Conservation (phyloP, 2,329 filamentous ascomycete species). For the Sphaerulina vaccinii region DNA sequence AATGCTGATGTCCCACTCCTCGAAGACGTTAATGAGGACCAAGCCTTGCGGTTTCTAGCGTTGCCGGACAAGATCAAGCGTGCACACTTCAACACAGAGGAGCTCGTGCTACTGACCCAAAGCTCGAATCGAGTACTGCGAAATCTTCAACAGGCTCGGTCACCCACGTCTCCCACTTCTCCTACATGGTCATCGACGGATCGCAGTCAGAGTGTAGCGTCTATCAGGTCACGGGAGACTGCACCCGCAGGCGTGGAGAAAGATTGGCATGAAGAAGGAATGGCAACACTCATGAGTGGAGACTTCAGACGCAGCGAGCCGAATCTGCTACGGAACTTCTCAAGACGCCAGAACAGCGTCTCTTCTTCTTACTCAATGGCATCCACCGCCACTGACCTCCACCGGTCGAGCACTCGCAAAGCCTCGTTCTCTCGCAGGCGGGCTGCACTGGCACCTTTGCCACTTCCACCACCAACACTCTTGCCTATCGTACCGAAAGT, state of each 20-base stretch:
- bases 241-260: slow-evolving; percentile 17
- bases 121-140: slow-evolving; percentile 47
- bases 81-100: slow-evolving; percentile 68
- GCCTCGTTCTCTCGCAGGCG: slow-evolving; percentile 24
- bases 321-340: not conserved
- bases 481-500: no score
- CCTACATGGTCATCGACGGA: slow-evolving; percentile 7
- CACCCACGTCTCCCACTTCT: no score
- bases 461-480: slow-evolving; percentile 33
- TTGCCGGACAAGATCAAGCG: slow-evolving; percentile 72
- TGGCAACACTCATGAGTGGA: slow-evolving; percentile 16
- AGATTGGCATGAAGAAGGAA: slow-evolving; percentile 22
- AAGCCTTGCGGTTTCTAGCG: slow-evolving; percentile 60
- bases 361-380: not conserved
- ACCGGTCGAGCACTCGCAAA: not conserved
- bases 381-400: slow-evolving; percentile 1
- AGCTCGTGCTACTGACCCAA: slow-evolving; percentile 62
- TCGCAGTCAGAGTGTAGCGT: slow-evolving; percentile 8
- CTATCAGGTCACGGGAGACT: not conserved
- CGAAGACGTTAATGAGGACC: slow-evolving; percentile 32
- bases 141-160: slow-evolving; percentile 5
- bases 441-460: slow-evolving; percentile 29
- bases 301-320: slow-evolving; percentile 15
- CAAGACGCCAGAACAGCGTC: not conserved
- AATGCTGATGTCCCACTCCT: slow-evolving; percentile 17